A percentile compares a stretch with the other conserved stretches of the same genome.
phyloP scores from a whole-genome alignment of 2,329 filamentous ascomycete genomes.

The Penicillium sp. region DNA sequence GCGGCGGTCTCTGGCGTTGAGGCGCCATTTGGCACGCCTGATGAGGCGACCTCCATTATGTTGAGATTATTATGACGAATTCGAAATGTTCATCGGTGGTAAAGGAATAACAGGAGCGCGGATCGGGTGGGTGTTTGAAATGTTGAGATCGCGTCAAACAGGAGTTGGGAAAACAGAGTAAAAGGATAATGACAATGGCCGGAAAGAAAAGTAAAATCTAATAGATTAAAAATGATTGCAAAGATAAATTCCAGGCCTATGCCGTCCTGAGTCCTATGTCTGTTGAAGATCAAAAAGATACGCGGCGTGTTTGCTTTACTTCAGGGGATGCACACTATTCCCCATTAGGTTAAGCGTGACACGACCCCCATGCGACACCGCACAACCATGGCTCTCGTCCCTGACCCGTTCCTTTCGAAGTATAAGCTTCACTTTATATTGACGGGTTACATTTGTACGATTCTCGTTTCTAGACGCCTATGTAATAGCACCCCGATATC shows the following conservation, averaged over 20 bases:
- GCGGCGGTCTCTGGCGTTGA: conserved; percentile 32
- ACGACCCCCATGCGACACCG: conserved; percentile 23
- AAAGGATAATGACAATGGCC: background rate
- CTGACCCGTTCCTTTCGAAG: conserved; percentile 12
- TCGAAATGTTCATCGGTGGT: conserved; percentile 35
- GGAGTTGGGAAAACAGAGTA: conserved; percentile 4
- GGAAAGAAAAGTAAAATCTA: conserved; percentile 10
- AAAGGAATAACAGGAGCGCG: conserved; percentile 17
- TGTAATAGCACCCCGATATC: background rate
- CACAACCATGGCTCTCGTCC: conserved; percentile 13
- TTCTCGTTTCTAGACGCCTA: background rate
- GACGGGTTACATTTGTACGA: background rate
- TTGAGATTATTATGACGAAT: conserved; percentile 26
- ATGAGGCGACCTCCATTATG: conserved; percentile 42
- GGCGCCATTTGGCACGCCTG: conserved; percentile 39
- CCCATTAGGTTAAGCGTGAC: conserved; percentile 16
- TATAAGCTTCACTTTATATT: conserved; percentile 1
- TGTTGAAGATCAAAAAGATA: conserved; percentile 18
- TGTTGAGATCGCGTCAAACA: conserved; percentile 23
- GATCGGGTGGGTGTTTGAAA: conserved; percentile 15
- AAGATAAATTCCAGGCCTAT: conserved; percentile 10
- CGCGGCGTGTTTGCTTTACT: conserved; percentile 27
- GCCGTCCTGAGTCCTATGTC: background rate
- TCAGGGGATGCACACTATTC: conserved; percentile 25
- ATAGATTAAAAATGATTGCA: conserved; percentile 20